Evolutionary conservation across 2,329 filamentous ascomycete genomes (phyloP), one percentile per base, ranked within the genome.

Genomic region (Colletotrichum tabaci): DNA sequence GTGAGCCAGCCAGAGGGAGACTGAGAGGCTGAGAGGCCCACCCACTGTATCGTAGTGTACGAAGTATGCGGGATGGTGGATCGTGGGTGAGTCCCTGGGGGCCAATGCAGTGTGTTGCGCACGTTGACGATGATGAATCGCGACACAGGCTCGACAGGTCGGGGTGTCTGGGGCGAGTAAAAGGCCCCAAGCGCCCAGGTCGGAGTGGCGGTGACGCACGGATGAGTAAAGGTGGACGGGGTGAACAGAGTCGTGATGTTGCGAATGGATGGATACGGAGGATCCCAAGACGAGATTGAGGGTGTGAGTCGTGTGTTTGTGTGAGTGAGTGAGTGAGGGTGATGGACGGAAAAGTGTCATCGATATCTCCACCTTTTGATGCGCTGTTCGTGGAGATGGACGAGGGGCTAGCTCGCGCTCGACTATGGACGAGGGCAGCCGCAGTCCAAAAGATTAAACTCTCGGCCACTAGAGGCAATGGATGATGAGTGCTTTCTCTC

Each of bases 131-230:
- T 65, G 60, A 40, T 62, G 52, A 58, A 61, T 58, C 40, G 38
- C 46, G 44, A 38, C 61, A 65, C 21, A 38, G 38, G 61, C 46
- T 69, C 66, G 61, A 42, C 21, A 40, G 66, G 57, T 67, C 53
- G 56, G 26, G 47, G 21, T 23, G 21, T 15, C 7, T 18, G 26
- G 23, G 3, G 21, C 30, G 18, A 23, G 35, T 21, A 16, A 42
- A 63, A 40, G 35, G 15, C 60, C 26, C 30, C 18, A 10, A 10
- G 40, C 21, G 21, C 23, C 21, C 40, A 6, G 47, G 38, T 61
- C 38, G 53, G 65, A 63, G 53, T 57, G 44, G 68, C 68, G 68
- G 65, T 71, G 68, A 71, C 68, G 46, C 68, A 61, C 52, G 46
- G 61, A 30, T 42, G 44, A 46, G 58, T 50, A 50, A 38, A 56